Conservation (phyloP, 306 rosid genomes). For the Gillenia trifoliata region DNA sequence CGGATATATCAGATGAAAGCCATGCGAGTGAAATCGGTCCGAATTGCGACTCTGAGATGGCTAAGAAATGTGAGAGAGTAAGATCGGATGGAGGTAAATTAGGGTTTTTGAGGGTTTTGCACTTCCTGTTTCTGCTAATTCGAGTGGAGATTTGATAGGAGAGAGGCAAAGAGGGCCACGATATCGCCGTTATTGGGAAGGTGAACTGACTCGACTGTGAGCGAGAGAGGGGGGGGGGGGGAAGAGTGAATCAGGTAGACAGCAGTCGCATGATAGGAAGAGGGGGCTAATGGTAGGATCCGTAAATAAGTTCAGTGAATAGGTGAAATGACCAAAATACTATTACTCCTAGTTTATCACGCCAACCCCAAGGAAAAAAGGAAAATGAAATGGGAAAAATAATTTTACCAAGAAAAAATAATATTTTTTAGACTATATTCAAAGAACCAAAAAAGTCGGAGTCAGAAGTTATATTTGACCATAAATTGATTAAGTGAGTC, state of each 20-base stretch:
- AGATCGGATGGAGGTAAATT: conserved; percentile 17
- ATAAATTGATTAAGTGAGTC: too few species aligned
- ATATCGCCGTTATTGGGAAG: conserved; percentile 31
- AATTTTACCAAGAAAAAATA: neutral
- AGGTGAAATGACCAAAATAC: neutral
- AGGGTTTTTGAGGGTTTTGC: conserved; percentile 37
- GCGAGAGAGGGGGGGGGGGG: conserved; percentile 14
- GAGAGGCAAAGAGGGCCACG: conserved; percentile 31
- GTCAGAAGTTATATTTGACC: too few species aligned
- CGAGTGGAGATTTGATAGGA: conserved; percentile 14
- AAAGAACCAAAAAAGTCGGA: too few species aligned
- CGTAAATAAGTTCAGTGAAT: conserved; percentile 25
- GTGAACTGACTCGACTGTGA: conserved; percentile 22
- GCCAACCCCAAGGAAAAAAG: neutral
- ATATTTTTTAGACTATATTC: too few species aligned
- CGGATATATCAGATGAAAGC: conserved; percentile 25
- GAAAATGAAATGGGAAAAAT: neutral
- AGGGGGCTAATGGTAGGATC: conserved; percentile 27
- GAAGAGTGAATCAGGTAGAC: neutral
- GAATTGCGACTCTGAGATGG: neutral
- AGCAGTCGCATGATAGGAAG: conserved; percentile 2
- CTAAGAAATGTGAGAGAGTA: neutral
- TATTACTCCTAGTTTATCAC: neutral
- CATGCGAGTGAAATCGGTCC: conserved; percentile 19
- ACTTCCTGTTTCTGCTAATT: neutral